Evolutionary conservation across 805 yeast species (phyloP).

Genomic region (Tetrapisispora fleetii): DNA sequence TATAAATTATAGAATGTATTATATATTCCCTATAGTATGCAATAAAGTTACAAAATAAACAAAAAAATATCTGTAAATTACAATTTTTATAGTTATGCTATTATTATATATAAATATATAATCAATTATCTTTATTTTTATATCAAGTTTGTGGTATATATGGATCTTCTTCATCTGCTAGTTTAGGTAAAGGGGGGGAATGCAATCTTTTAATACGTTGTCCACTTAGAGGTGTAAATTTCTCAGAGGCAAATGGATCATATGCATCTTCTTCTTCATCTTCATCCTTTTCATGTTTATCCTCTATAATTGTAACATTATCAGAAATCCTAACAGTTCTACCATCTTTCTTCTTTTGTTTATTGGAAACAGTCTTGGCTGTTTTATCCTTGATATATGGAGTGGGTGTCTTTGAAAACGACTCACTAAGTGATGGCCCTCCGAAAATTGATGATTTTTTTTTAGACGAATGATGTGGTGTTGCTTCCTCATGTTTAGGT

Average conservation of each 20-base stretch:
- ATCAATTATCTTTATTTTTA: neutral
- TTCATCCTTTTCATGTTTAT: neutral
- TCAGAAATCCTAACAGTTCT: conserved; percentile 20
- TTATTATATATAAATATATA: neutral
- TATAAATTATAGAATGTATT: neutral
- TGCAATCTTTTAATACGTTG: neutral
- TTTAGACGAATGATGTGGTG: conserved; percentile 8
- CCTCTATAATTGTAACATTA: conserved; percentile 8
- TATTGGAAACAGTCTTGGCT: neutral
- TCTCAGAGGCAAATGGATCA: neutral
- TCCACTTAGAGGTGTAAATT: neutral
- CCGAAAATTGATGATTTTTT: conserved; percentile 29
- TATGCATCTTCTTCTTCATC: conserved; percentile 11
- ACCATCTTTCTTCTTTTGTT: conserved; percentile 5
- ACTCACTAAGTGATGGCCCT: conserved; percentile 11
- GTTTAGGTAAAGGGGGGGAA: neutral
- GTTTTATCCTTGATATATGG: conserved; percentile 14
- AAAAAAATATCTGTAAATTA: neutral
- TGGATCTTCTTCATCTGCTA: neutral
- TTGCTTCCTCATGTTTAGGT: neutral
- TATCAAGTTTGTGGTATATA: neutral
- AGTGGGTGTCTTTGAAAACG: neutral
- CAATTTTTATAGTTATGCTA: neutral
- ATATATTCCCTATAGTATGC: neutral
- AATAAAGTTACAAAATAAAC: neutral